These are phyloP conservation scores for Triticum timopheevii DNA, from an alignment of 176 grass and related monocot species.

Conservation along the genomic window DNA sequence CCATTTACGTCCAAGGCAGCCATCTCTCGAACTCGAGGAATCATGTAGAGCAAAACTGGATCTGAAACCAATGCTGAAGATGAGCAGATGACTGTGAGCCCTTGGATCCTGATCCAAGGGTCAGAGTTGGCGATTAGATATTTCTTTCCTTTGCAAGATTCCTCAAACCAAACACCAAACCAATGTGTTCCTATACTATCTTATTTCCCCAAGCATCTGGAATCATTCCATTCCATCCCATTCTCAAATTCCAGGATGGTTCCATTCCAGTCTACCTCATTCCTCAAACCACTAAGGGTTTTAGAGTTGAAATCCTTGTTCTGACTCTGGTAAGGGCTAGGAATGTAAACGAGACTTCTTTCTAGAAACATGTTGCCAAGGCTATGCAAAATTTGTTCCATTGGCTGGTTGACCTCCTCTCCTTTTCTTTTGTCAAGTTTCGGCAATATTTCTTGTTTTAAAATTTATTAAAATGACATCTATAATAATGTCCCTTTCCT, in stretches of 20 bases:
- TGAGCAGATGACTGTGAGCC: neutral
- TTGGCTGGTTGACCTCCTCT: neutral
- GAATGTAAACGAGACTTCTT: neutral
- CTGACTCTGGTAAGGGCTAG: neutral
- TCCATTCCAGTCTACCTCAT: neutral
- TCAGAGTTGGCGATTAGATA: neutral
- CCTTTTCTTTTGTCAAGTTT: constrained; percentile 3
- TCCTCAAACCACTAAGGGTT: neutral
- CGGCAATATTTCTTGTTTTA: neutral
- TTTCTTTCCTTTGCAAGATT: neutral
- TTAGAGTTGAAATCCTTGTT: neutral
- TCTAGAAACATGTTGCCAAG: neutral
- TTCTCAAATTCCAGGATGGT: neutral
- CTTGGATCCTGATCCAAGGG: neutral
- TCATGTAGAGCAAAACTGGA: neutral
- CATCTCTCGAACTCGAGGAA: neutral
- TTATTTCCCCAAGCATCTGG: neutral
- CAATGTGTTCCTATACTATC: neutral
- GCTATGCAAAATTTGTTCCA: neutral
- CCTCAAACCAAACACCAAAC: too few relatives aligned
- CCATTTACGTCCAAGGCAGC: neutral
- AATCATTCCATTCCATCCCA: neutral
- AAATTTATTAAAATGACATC: neutral
- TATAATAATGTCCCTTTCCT: neutral
- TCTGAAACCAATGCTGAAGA: neutral